Conservation (phyloP, 305 asterid genomes). For the Ilex paraguariensis region DNA sequence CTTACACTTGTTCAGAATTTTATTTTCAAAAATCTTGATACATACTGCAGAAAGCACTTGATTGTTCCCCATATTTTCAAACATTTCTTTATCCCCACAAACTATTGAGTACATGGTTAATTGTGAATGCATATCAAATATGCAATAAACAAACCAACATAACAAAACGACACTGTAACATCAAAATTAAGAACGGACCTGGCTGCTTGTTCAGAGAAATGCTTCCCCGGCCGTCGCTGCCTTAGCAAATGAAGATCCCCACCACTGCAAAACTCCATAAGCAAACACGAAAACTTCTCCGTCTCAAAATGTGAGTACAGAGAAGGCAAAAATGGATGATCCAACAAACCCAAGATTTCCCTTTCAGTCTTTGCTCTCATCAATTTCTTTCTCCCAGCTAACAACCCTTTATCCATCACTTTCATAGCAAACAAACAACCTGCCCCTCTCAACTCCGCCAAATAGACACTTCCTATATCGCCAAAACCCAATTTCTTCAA, state of each 20-base stretch:
- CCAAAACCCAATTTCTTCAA: slow-evolving; percentile 93
- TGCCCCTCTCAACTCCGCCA: slow-evolving; percentile 79
- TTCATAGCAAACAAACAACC: slow-evolving; percentile 84
- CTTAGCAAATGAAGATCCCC: slow-evolving; percentile 97
- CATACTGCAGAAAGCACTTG: no score
- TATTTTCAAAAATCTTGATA: no score
- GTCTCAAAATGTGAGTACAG: slow-evolving; percentile 91
- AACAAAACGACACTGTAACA: background rate
- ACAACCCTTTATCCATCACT: slow-evolving; percentile 91
- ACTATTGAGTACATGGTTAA: no score
- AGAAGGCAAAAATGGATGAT: slow-evolving; percentile 94
- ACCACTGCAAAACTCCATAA: slow-evolving; percentile 95
- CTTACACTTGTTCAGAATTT: no score
- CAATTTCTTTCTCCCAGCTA: slow-evolving; percentile 80
- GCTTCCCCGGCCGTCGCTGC: slow-evolving; percentile 87
- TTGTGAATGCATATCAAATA: background rate
- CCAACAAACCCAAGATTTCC: slow-evolving; percentile 73
- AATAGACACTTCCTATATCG: slow-evolving; percentile 94
- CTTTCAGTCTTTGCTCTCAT: slow-evolving; percentile 90
- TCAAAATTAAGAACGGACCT: slow-evolving; percentile 22
- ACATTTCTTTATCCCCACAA: no score
- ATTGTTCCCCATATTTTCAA: no score
- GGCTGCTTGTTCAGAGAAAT: slow-evolving; percentile 86
- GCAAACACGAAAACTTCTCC: slow-evolving; percentile 82
- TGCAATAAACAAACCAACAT: background rate